Percentiles rank a stretch among this genome's conserved stretches.
These are phyloP conservation scores for Ophiostoma populinum DNA, from an alignment of 2,329 filamentous ascomycete genomes.

Conservation along the genomic window DNA sequence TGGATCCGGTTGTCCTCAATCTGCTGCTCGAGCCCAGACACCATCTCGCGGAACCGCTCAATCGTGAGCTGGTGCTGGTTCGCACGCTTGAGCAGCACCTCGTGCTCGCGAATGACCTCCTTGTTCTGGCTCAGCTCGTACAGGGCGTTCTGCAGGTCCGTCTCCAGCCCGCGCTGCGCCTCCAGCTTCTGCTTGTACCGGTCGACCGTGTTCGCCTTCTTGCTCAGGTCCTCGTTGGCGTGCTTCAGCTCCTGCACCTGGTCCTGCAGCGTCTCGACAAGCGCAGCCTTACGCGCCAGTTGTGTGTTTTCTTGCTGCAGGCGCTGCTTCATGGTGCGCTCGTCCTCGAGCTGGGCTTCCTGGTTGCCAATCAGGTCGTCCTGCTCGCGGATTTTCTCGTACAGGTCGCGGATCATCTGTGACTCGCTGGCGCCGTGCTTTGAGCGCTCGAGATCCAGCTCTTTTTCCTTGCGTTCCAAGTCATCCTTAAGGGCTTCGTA, in stretches of 20 bases:
- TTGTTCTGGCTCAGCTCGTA: conserved; percentile 37
- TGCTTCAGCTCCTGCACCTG: conserved; percentile 41
- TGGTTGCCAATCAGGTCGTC: conserved; percentile 55
- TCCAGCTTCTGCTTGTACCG: conserved; percentile 47
- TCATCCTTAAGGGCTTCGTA: conserved; percentile 50
- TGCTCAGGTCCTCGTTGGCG: conserved; percentile 38
- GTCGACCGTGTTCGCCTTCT: conserved; percentile 46
- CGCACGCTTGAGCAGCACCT: conserved; percentile 19
- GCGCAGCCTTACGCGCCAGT: conserved; percentile 28
- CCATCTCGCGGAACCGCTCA: conserved; percentile 14
- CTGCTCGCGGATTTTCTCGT: conserved; percentile 44
- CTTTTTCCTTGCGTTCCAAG: conserved; percentile 37
- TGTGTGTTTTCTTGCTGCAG: conserved; percentile 30
- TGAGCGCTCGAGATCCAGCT: conserved; percentile 35
- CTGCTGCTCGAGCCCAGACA: conserved; percentile 16
- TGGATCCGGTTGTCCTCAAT: conserved; percentile 27
- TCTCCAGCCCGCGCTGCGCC: conserved; percentile 34
- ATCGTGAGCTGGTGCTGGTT: conserved; percentile 13
- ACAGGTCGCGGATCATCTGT: conserved; percentile 34
- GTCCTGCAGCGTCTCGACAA: conserved; percentile 36
- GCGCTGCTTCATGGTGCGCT: conserved; percentile 26
- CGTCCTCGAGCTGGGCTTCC: conserved; percentile 45
- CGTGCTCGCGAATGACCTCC: conserved; percentile 23
- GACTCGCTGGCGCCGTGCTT: conserved; percentile 34
- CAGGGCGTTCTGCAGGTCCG: conserved; percentile 36